Evolutionary conservation across 2,329 filamentous ascomycete genomes (phyloP), one percentile per base, ranked within the genome.

Genomic region (Diaporthe ampelina): DNA sequence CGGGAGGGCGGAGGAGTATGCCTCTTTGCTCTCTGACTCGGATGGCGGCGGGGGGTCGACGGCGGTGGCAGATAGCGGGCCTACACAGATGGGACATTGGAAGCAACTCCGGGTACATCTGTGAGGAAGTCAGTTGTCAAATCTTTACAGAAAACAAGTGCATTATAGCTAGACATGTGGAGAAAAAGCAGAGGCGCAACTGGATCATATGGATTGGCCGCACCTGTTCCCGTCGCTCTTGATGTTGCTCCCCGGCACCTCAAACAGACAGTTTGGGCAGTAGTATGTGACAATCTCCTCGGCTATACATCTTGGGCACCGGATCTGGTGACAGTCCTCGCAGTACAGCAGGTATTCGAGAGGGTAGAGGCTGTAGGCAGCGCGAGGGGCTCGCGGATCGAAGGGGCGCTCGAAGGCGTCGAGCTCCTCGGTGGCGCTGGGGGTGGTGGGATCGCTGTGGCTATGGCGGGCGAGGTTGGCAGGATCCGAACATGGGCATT

Each of bases 201-300:
- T 35, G 1, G 29, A 15, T 21, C 57, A 65, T 32, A 3, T 13
- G 32, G 19, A 11, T 11, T n/a, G 32, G 29, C 24, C 86, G 75
- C 88, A 97, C 95, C 95, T 92, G 84, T 98, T 98, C 57, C 95
- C 95, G 81, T 99, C 97, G 79, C 92, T 94, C 84, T 96, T 95
- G 59, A 98, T 91, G 80, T 95, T 95, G 80, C 94, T 97, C 82
- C 94, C 97, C 7, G 96, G 95, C 43, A 98, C 96, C 84, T 99
- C 97, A 80, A 99, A 98, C 73, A 99, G 85, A 82, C 97, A 99
- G 82, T 92, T 96, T 7, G 97, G 97, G 80, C 97, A 99, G 84
- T 94, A 99, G 88, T 95, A 98, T 71, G 94, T 97, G 63, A 97
- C 92, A 72, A 98, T 95, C 85, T 99, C 97, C 81, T 99, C 97